Conservation (phyloP, 2,329 filamentous ascomycete species). For the Albophoma yamanashiensis region DNA sequence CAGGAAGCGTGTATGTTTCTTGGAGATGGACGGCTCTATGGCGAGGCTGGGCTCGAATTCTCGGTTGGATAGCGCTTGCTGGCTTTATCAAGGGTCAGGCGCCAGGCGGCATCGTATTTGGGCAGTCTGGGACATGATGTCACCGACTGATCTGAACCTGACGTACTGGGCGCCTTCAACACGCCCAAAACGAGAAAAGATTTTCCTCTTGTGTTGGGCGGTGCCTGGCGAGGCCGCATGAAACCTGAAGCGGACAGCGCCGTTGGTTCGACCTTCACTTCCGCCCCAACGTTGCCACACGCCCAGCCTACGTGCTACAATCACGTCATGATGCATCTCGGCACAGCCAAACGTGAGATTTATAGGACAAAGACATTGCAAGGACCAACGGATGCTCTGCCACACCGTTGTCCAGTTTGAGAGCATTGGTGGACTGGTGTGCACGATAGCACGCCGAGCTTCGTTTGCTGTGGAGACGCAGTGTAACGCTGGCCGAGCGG, state of each 20-base stretch:
- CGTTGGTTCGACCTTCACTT: background rate
- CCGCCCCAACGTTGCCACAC: background rate
- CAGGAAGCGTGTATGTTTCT: background rate
- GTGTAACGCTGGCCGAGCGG: background rate
- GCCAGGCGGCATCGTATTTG: background rate
- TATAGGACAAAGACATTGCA: background rate
- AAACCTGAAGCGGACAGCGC: background rate
- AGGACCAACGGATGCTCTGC: background rate
- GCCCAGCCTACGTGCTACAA: background rate
- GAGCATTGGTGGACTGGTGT: too few species aligned
- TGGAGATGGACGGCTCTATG: background rate
- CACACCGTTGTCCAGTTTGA: background rate
- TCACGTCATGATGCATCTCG: background rate
- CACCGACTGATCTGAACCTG: background rate
- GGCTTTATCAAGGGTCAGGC: background rate
- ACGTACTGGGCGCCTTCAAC: background rate
- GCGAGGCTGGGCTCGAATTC: background rate
- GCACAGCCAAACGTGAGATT: background rate
- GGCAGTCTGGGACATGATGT: background rate
- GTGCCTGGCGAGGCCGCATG: background rate
- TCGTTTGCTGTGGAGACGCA: background rate
- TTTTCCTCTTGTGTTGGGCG: background rate
- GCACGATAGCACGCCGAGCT: too few species aligned
- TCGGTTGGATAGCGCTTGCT: background rate
- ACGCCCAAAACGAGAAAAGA: background rate